Conservation (phyloP, 371 early-diverging fungal genomes). For the Gilbertella persicaria region DNA sequence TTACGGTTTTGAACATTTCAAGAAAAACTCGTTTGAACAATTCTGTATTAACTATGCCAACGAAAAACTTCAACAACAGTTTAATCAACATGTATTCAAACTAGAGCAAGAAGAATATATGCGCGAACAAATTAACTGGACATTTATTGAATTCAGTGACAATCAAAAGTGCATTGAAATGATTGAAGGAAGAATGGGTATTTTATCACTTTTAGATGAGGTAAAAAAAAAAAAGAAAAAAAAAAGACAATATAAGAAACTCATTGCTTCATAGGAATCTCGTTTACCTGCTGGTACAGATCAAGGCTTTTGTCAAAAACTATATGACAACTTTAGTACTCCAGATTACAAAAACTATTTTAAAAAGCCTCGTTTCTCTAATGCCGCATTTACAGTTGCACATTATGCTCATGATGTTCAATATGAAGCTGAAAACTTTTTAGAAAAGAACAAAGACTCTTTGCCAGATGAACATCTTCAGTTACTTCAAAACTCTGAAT, state of each 20-base stretch:
- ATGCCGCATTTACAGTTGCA: constrained; percentile 77
- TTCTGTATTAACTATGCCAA: constrained; percentile 99
- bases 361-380: constrained; percentile 87
- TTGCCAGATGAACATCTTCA: constrained; percentile 90
- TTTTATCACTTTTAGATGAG: constrained; percentile 95
- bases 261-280: constrained; percentile 62
- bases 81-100: constrained; percentile 74
- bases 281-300: constrained; percentile 93
- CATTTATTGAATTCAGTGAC: constrained; percentile 96
- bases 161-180: constrained; percentile 98
- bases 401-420: constrained; percentile 94
- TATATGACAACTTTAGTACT: constrained; percentile 79
- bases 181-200: constrained; percentile 95
- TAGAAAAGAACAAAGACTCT: constrained; percentile 98
- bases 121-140: constrained; percentile 91
- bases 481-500: constrained; percentile 69
- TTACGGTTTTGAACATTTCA: constrained; percentile 96
- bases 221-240: constrained; percentile 26
- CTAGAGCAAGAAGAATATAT: constrained; percentile 96
- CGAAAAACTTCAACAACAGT: constrained; percentile 97
- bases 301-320: constrained; percentile 76
- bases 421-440: constrained; percentile 92
- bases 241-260: neutral
- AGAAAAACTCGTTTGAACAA: constrained; percentile 98
- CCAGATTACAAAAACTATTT: constrained; percentile 76